Percentiles rank a stretch among this genome's conserved stretches.
Conservation (phyloP, 148 eudicot genomes). For the Cornus controversa region DNA sequence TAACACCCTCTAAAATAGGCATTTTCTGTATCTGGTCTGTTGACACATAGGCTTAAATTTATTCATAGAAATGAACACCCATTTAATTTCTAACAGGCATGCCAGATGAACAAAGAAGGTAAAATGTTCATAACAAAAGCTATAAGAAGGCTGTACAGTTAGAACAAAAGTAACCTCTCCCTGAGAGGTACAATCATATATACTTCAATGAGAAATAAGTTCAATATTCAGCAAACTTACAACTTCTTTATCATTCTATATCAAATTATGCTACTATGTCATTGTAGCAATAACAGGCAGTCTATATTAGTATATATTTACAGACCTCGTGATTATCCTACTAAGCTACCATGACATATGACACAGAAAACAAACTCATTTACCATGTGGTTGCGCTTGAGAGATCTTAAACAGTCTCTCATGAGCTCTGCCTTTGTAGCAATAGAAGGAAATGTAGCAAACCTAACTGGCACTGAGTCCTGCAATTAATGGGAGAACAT, state of each 20-base stretch:
- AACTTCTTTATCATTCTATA: not conserved
- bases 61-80: not conserved
- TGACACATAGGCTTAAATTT: slow-evolving; percentile 1
- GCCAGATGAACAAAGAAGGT: not conserved
- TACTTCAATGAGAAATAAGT: not conserved
- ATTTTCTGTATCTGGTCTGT: not conserved
- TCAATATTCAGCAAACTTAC: not conserved
- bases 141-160: not conserved
- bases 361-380: not conserved
- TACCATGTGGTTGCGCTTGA: slow-evolving; percentile 74
- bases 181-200: not conserved
- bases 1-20: not conserved
- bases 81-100: not conserved
- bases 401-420: slow-evolving; percentile 65
- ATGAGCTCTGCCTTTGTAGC: slow-evolving; percentile 43
- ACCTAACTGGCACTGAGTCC: slow-evolving; percentile 25
- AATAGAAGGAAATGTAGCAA: slow-evolving; percentile 16
- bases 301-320: no score
- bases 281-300: no score
- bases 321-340: not conserved
- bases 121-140: not conserved
- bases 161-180: not conserved
- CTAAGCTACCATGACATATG: slow-evolving; percentile 2
- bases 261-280: not conserved
- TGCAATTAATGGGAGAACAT: slow-evolving; percentile 8